These are phyloP conservation scores for Alternaria arborescens DNA, from an alignment of 2,329 filamentous ascomycete genomes.

Conservation along the genomic window DNA sequence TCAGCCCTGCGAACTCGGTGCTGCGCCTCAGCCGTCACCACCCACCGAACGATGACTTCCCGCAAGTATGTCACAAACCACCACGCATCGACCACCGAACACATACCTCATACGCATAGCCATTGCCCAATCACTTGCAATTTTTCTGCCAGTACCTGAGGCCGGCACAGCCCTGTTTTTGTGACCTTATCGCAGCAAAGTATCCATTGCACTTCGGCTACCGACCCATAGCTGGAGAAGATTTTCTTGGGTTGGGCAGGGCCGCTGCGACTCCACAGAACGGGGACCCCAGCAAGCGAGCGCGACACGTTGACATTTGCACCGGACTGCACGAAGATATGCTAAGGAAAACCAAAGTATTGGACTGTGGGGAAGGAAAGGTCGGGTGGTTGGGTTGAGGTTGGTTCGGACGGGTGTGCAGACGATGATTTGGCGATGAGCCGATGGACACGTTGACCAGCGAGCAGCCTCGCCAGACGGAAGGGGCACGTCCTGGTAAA, in stretches of 20 bases:
- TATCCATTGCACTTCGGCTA: conserved; percentile 6
- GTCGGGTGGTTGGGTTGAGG: conserved; percentile 9
- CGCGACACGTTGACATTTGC: conserved; percentile 18
- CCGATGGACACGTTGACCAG: conserved; percentile 12
- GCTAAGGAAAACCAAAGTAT: conserved; percentile 3
- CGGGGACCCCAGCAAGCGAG: background rate
- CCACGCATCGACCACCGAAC: conserved; percentile 13
- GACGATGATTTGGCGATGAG: conserved; percentile 1
- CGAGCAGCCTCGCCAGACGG: background rate
- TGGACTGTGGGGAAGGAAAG: conserved; percentile 14
- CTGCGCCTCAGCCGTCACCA: conserved; percentile 22
- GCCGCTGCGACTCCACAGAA: conserved; percentile 1
- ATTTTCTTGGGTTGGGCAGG: conserved; percentile 13
- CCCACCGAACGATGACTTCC: conserved; percentile 4
- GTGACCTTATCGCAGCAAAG: conserved; percentile 1
- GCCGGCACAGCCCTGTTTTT: conserved; percentile 35
- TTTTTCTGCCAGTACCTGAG: conserved; percentile 39
- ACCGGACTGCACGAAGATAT: conserved; percentile 11
- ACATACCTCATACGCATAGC: conserved; percentile 15
- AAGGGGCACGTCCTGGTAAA: conserved; percentile 9
- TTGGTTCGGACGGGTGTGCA: conserved; percentile 6
- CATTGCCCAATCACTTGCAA: conserved; percentile 26
- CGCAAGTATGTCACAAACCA: conserved; percentile 16
- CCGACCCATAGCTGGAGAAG: background rate
- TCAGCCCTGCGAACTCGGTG: conserved; percentile 11